Base-by-base conservation (phyloP, 768 basidiomycete species). In the Amanita muscaria region DNA sequence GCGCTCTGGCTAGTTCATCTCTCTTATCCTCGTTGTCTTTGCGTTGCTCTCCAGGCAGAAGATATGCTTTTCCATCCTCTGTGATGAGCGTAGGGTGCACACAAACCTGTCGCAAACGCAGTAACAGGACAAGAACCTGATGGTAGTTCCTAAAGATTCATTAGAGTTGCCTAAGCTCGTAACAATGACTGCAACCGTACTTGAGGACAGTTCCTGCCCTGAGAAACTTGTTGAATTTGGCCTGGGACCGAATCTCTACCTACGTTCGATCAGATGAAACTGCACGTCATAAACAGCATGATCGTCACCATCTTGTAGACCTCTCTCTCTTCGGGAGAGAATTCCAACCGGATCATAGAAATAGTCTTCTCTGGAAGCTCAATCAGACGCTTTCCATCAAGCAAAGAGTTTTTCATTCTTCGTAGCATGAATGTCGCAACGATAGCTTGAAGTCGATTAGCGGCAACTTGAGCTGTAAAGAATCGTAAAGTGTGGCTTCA, bases 371-470 rank as follows among this genome's bases (percentile, higher is more conserved):
- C 56, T 4, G 80, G 82, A 23, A 87, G 64, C 46, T 80, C 73
- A 33, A 86, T 74, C n/a, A 88, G 63, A 16, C 67, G 72, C 56
- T 78, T 76, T 6, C 84, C 85, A 53, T 84, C 79, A 8, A 88
- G 62, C 53, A 63, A 62, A 0, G 76, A 72, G 40, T 79, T 70
- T 52, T 83, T 83, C 63, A 74, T 78, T 34, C 85, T 71, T 9
- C 85, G 68, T 19, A 85, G 59, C 37, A 79, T 61, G 55, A 74
- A 77, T 0, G 67, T 58, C 10, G 56, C 53, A 38, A 83, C 68
- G 37, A 83, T 69, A 3, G 74, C 69, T 53, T 84, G 85, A 4
- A 81, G 64, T 8, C 80, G 69, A 5, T 64, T 63, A 21, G 76
- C 72, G 2, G 83, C 83, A 8, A 79, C 54, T 6, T 58, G 46